Percentiles rank a stretch among this genome's conserved stretches.
phyloP scores from a whole-genome alignment of 1,284 basidiomycete genomes.

The Phellinidium pouzarii region DNA sequence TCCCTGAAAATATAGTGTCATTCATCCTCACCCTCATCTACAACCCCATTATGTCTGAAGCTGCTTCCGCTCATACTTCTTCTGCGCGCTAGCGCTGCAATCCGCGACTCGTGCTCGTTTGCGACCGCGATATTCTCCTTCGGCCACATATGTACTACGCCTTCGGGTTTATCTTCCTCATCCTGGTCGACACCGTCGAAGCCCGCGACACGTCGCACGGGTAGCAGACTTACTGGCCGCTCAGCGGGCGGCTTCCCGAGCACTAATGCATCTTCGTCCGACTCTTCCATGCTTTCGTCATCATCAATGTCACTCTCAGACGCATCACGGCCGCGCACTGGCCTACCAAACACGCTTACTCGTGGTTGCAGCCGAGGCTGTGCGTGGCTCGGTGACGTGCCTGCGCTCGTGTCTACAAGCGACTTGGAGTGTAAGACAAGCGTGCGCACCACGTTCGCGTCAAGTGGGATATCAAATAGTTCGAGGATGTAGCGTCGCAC shows the following conservation, averaged over 20 bases:
- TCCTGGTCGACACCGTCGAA: slow-evolving; percentile 32
- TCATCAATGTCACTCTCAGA: slow-evolving; percentile 49
- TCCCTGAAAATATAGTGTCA: not conserved
- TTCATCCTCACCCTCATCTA: not conserved
- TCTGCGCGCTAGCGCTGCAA: not conserved
- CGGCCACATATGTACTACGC: not conserved
- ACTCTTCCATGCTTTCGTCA: slow-evolving; percentile 13
- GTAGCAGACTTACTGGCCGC: slow-evolving; percentile 45
- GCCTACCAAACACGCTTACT: slow-evolving; percentile 51
- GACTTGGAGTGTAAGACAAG: slow-evolving; percentile 44
- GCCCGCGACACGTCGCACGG: slow-evolving; percentile 55
- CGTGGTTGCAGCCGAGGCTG: slow-evolving; percentile 32
- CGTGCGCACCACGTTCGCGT: slow-evolving; percentile 46
- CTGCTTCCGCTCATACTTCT: slow-evolving; percentile 3
- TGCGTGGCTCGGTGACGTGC: slow-evolving; percentile 31
- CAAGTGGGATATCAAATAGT: slow-evolving; percentile 79
- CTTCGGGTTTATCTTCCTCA: too few relatives aligned
- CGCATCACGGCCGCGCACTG: slow-evolving; percentile 39
- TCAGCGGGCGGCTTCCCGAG: slow-evolving; percentile 36
- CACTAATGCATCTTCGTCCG: slow-evolving; percentile 43
- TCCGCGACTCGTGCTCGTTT: not conserved
- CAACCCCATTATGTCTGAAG: not conserved
- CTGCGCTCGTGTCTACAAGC: slow-evolving; percentile 29
- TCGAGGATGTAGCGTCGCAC: slow-evolving; percentile 91
- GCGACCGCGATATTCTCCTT: not conserved